phyloP scores from a whole-genome alignment of 345 rosid species.

The Pistacia integerrima region DNA sequence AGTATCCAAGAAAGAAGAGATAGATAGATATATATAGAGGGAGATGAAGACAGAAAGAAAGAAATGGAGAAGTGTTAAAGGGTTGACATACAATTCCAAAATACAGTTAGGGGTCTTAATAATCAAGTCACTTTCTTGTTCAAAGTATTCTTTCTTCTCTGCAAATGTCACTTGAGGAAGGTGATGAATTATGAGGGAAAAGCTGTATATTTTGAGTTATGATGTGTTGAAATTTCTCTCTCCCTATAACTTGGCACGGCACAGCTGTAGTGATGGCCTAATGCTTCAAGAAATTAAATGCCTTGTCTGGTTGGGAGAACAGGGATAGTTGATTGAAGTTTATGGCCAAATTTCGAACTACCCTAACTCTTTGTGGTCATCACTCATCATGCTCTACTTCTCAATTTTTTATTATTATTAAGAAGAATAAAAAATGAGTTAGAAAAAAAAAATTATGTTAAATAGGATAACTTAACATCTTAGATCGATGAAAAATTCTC shows the following conservation, averaged over 20 bases:
- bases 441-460: too few relatives aligned
- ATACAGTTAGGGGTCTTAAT: slow-evolving; percentile 9
- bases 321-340: not conserved
- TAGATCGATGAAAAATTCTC: too few relatives aligned
- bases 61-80: not conserved
- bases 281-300: slow-evolving; percentile 22
- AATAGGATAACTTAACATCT: too few relatives aligned
- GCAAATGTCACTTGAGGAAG: not conserved
- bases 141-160: not conserved
- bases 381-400: not conserved
- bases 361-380: not conserved
- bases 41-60: not conserved
- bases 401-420: too few relatives aligned
- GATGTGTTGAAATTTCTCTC: not conserved
- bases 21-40: too few relatives aligned
- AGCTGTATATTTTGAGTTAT: not conserved
- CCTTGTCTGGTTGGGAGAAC: slow-evolving; percentile 23
- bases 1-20: not conserved
- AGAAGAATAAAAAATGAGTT: too few relatives aligned
- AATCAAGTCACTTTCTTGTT: not conserved
- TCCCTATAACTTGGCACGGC: not conserved
- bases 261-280: slow-evolving; percentile 28
- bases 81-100: not conserved
- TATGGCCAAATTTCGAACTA: not conserved
- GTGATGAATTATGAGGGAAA: not conserved